These are phyloP conservation scores for Geranomyces michiganensis DNA, from an alignment of 192 early-diverging fungal species.

Conservation along the genomic window DNA sequence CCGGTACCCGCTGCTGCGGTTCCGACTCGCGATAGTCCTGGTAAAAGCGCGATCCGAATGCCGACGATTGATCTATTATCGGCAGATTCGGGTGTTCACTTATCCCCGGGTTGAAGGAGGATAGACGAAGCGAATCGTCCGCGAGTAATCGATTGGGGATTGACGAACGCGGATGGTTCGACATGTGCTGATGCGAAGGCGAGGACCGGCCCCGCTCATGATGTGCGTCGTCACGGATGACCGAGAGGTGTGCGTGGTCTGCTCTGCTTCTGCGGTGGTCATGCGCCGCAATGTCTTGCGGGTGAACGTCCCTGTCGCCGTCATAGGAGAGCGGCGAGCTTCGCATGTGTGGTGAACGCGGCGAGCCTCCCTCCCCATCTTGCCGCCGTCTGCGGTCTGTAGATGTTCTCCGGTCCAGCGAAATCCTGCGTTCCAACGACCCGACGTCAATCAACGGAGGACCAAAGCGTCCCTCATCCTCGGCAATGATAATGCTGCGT, in stretches of 20 bases:
- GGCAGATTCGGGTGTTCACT: background rate
- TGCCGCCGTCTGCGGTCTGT: background rate
- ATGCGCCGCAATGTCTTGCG: background rate
- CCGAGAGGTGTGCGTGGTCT: background rate
- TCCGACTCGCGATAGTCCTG: background rate
- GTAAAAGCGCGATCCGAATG: background rate
- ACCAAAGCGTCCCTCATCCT: constrained; percentile 35
- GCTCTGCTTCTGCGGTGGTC: background rate
- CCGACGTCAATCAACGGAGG: constrained; percentile 23
- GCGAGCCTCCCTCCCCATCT: background rate
- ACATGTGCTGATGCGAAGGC: background rate
- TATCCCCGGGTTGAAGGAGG: background rate
- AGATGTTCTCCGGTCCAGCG: too few species aligned
- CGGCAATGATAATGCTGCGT: constrained; percentile 29
- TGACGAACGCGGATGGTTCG: background rate
- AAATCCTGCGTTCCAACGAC: background rate
- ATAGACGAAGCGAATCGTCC: background rate
- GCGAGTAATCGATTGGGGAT: background rate
- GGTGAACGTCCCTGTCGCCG: background rate
- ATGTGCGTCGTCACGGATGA: background rate
- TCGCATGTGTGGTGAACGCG: background rate
- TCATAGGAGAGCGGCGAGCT: background rate
- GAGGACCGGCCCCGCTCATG: background rate
- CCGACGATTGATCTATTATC: background rate
- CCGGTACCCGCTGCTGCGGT: background rate